Evolutionary conservation across 441 rosid genomes (phyloP), one percentile per base, ranked within the genome.

Genomic region (Syzygium syzygioides): DNA sequence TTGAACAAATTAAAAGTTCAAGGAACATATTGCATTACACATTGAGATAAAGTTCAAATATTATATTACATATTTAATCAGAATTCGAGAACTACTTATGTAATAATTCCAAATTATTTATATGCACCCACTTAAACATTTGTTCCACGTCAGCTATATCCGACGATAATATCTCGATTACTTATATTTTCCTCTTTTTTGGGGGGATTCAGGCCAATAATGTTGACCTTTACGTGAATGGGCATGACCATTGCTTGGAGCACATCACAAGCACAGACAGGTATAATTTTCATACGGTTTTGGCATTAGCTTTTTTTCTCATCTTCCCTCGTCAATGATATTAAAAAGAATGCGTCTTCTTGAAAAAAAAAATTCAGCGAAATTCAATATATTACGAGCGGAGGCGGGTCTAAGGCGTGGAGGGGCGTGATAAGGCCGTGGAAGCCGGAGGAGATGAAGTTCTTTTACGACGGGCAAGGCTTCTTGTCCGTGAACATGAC

Each of bases 361-460:
- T 25, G 20, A 89, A 86, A 7, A 87, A 85, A 25, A 71, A 85
- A 85, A 30, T 88, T 93, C 94, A 95, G 97, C 68, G 87, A 88
- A 41, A 94, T 92, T 20, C 95, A 94, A 55, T 96, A 79, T 90
- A 88, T 96, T 12, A 95, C 98, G 4, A 95, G 96, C 68, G 95
- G 96, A 50, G 97, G 94, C 30, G 98, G 98, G 26, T 96, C 98
- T 56, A 95, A 95, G 89, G 98, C 98, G 41, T 96, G 98, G 98
- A 93, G 92, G 88, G 98, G 98, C 23, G 92, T 79, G 54, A 28
- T 90, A 13, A 86, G 41, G 23, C 64, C 90, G 56, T 64, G 91
- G 89, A 91, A 92, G 87, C 91, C 93, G 14, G 90, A 93, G 54
- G 95, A 91, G 84, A 79, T 94, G 68, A 95, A 95, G 88, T 87